Conservation (phyloP, 2,329 filamentous ascomycete species). For the Orbilia javanica region DNA sequence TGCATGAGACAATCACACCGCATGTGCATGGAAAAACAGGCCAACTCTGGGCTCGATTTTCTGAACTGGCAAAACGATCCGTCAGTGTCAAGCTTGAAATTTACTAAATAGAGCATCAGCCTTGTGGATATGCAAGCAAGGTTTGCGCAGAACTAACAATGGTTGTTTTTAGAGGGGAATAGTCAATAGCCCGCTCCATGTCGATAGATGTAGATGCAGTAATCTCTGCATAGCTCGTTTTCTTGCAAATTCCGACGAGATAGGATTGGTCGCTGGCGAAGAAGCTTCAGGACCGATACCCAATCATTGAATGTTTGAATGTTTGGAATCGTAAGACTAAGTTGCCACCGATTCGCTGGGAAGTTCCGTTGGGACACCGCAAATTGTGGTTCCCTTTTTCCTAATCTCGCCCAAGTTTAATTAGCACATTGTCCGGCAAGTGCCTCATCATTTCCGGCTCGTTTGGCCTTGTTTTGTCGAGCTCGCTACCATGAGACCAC, state of each 20-base stretch:
- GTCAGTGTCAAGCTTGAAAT: slow-evolving; percentile 15
- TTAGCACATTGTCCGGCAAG: slow-evolving; percentile 24
- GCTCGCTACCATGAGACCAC: slow-evolving; percentile 34
- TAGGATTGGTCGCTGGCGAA: slow-evolving; percentile 26
- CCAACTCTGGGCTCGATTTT: slow-evolving; percentile 17
- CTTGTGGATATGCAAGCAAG: slow-evolving; percentile 57
- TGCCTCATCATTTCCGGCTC: slow-evolving; percentile 15
- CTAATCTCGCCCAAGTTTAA: slow-evolving; percentile 6
- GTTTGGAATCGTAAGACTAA: slow-evolving; percentile 17
- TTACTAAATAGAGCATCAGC: slow-evolving; percentile 46
- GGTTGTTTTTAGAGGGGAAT: slow-evolving; percentile 4
- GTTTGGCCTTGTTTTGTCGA: slow-evolving; percentile 22
- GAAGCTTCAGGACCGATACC: neutral
- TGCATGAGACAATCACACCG: slow-evolving; percentile 56
- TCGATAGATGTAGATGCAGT: slow-evolving; percentile 35
- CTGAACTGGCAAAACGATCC: slow-evolving; percentile 44
- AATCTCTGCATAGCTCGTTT: slow-evolving; percentile 30
- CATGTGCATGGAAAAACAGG: slow-evolving; percentile 39
- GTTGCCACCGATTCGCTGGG: slow-evolving; percentile 44
- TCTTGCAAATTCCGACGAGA: slow-evolving; percentile 45
- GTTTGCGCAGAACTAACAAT: slow-evolving; percentile 23
- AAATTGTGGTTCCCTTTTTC: neutral
- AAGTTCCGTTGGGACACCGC: slow-evolving; percentile 41
- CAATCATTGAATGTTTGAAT: neutral
- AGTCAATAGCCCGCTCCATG: slow-evolving; percentile 17